Conservation (phyloP, 1,284 basidiomycete genomes). For the Inonotus hispidus region DNA sequence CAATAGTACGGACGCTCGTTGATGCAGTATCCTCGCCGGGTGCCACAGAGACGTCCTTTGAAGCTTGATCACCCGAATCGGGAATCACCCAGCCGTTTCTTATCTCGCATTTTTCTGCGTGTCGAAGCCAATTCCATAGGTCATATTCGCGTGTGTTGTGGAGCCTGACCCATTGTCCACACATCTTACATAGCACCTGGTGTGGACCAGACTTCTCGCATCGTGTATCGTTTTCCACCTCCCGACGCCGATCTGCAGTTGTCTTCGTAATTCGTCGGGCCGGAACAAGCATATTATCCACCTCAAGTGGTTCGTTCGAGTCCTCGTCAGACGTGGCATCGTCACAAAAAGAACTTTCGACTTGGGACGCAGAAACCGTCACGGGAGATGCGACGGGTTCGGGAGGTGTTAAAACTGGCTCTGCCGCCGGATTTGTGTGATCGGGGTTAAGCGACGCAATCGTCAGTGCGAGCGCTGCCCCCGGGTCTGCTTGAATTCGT, state of each 20-base stretch:
- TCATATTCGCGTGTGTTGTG: constrained; percentile 17
- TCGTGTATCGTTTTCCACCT: constrained; percentile 7
- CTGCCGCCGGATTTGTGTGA: background rate
- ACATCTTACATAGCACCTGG: constrained; percentile 8
- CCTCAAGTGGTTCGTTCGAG: background rate
- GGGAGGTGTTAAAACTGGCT: background rate
- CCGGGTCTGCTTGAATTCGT: constrained; percentile 10
- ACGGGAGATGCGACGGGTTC: background rate
- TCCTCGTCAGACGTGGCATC: background rate
- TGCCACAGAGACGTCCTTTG: background rate
- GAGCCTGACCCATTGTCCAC: constrained; percentile 12
- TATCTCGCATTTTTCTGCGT: constrained; percentile 15
- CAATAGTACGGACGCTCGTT: too few relatives aligned
- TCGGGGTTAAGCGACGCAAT: background rate
- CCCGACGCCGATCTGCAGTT: background rate
- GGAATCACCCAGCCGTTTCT: background rate
- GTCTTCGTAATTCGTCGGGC: constrained; percentile 2
- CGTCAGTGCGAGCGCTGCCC: constrained; percentile 4
- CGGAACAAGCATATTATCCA: background rate
- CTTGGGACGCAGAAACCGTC: background rate
- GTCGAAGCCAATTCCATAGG: constrained; percentile 15
- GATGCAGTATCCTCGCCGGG: background rate
- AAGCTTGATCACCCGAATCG: background rate
- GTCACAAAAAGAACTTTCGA: background rate
- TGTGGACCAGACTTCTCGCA: constrained; percentile 7